Conservation (phyloP, 2,329 filamentous ascomycete genomes). For the Colletotrichum coccodes region DNA sequence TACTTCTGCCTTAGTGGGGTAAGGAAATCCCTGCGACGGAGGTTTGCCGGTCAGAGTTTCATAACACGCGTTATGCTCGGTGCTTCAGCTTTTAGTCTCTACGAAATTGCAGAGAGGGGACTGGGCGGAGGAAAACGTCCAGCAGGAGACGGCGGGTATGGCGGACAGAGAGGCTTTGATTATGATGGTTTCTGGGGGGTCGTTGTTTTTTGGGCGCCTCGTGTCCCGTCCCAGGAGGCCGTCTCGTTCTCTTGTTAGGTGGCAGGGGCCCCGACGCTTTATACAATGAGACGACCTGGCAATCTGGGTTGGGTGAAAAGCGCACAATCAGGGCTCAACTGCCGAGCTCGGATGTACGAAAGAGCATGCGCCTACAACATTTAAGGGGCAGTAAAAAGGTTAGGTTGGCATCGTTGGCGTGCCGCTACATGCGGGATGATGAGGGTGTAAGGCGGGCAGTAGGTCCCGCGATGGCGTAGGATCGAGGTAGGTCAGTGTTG, state of each 20-base stretch:
- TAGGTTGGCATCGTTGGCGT: not conserved
- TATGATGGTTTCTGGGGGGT: not conserved
- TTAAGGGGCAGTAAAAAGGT: no score
- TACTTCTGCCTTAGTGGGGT: not conserved
- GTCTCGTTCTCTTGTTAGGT: not conserved
- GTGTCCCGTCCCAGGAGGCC: no score
- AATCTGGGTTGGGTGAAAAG: not conserved
- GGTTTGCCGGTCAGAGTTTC: slow-evolving; percentile 9
- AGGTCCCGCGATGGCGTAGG: not conserved
- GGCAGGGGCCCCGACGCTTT: not conserved
- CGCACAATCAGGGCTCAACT: not conserved
- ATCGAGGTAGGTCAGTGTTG: no score
- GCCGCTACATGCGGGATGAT: not conserved
- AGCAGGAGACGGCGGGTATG: slow-evolving; percentile 4
- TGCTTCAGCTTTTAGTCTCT: not conserved
- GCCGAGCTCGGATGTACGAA: not conserved
- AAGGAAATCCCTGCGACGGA: slow-evolving; percentile 19
- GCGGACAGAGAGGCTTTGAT: not conserved
- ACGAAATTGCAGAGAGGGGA: slow-evolving; percentile 16
- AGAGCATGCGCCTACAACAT: no score
- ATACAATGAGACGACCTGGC: not conserved
- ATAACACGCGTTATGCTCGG: not conserved
- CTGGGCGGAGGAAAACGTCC: slow-evolving; percentile 28
- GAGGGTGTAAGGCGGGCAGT: not conserved
- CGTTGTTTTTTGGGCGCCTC: not conserved